Percentiles rank a stretch among this genome's conserved stretches.
These are phyloP conservation scores for Neofusicoccum sp. DNA, from an alignment of 2,329 filamentous ascomycete genomes.

Conservation along the genomic window DNA sequence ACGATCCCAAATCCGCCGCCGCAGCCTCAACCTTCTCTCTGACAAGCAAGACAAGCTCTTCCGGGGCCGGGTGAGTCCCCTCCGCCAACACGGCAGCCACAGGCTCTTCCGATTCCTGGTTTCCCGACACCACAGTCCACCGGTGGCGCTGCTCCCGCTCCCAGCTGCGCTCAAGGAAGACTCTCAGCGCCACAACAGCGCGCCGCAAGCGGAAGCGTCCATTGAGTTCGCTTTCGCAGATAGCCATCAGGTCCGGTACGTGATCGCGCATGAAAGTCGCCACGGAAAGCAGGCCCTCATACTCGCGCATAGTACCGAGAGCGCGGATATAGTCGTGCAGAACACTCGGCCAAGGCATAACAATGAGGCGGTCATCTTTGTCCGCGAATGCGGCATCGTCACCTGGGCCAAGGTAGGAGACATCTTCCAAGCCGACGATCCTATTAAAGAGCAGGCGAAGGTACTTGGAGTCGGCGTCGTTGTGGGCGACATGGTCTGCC, in stretches of 20 bases:
- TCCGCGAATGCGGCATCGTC: too few species aligned
- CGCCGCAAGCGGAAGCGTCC: constrained; percentile 49
- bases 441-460: constrained; percentile 15
- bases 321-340: constrained; percentile 63
- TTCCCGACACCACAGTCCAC: background rate
- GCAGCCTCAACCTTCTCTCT: constrained; percentile 35
- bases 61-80: constrained; percentile 21
- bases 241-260: background rate
- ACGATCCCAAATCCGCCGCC: constrained; percentile 40
- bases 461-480: background rate
- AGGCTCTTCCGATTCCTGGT: background rate
- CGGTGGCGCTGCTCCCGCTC: constrained; percentile 18
- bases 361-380: constrained; percentile 34
- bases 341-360: constrained; percentile 46
- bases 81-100: background rate
- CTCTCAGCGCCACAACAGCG: constrained; percentile 40
- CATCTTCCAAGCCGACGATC: background rate
- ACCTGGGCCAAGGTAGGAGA: constrained; percentile 35
- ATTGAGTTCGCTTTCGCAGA: background rate
- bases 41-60: constrained; percentile 33
- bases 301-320: constrained; percentile 61
- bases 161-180: constrained; percentile 40
- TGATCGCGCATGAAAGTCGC: constrained; percentile 4
- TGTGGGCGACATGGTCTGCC: background rate
- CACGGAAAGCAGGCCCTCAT: constrained; percentile 56